phyloP scores from a whole-genome alignment of 2,329 filamentous ascomycete genomes.

The Elsinoe australis region DNA sequence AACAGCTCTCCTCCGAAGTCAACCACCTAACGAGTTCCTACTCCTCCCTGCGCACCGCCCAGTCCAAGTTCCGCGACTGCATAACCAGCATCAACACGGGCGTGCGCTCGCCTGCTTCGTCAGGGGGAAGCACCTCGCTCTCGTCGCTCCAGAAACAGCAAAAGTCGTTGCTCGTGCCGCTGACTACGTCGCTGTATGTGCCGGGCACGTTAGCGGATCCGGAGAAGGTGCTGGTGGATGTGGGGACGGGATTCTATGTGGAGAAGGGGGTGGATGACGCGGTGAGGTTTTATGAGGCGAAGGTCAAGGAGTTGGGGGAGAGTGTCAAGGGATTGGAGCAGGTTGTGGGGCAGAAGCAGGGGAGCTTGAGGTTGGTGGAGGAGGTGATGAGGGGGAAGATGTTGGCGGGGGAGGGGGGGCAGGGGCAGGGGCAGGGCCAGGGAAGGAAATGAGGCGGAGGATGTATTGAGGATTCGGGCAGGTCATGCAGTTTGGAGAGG shows the following conservation, averaged over 20 bases:
- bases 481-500: no score
- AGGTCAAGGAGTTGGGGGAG: conserved; percentile 57
- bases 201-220: conserved; percentile 68
- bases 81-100: conserved; percentile 60
- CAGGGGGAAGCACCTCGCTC: conserved; percentile 31
- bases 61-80: conserved; percentile 87
- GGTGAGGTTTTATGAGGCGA: conserved; percentile 58
- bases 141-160: conserved; percentile 28
- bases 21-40: conserved; percentile 90
- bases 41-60: conserved; percentile 78
- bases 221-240: conserved; percentile 76
- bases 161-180: conserved; percentile 66
- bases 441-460: neutral
- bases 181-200: conserved; percentile 93
- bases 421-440: neutral
- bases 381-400: conserved; percentile 56
- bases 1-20: conserved; percentile 91
- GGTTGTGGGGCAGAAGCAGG: conserved; percentile 67
- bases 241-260: conserved; percentile 89
- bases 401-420: conserved; percentile 19
- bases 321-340: conserved; percentile 62
- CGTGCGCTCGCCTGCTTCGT: conserved; percentile 23
- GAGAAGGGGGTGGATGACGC: conserved; percentile 68
- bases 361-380: conserved; percentile 78
- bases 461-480: no score